A percentile compares a stretch with the other conserved stretches of the same genome.
Conservation (phyloP, 176 grass and related monocot species). For the Sorghum bicolor region Sorghum_bicolor_NCBIv3 NC_012870.2:76761001-76761500, state of each 20-base stretch:
- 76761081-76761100: slow-evolving; percentile 96
- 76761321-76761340: slow-evolving; percentile 1
- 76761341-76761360: background rate
- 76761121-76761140: slow-evolving; percentile 5
- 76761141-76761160: background rate
- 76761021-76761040: slow-evolving; percentile 97
- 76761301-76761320: background rate
- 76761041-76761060: slow-evolving; percentile 87
- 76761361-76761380: background rate
- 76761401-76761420: background rate
- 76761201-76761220: background rate
- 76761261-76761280: background rate
- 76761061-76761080: slow-evolving; percentile 82
- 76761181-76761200: too few species aligned
- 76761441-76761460: slow-evolving; percentile 30
- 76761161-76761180: too few species aligned
- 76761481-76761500: slow-evolving; percentile 28
- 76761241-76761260: background rate
- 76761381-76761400: slow-evolving; percentile 8
- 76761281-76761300: background rate
- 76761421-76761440: slow-evolving; percentile 12
- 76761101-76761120: slow-evolving; percentile 51
- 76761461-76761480: slow-evolving; percentile 31
- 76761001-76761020: slow-evolving; percentile 59
- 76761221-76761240: slow-evolving; percentile 13